Evolutionary conservation across 768 basidiomycete species (phyloP).

Genomic region (Amyloporia xantha): DNA sequence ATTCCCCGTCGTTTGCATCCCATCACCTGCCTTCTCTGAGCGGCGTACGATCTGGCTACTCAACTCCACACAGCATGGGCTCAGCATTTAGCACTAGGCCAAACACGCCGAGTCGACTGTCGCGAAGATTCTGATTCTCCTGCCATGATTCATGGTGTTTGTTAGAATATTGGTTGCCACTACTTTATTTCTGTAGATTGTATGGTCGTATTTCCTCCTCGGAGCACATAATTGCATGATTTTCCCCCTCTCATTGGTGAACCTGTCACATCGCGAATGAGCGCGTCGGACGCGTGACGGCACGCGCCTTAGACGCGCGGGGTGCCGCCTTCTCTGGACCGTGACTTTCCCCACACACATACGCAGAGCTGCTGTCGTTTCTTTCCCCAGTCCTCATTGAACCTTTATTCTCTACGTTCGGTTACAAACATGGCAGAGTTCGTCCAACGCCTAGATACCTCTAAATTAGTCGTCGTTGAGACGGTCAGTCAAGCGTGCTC

Average conservation of each 20-base stretch:
- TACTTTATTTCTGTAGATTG: too few relatives aligned
- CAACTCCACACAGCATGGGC: slow-evolving; percentile 44
- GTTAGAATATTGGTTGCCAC: background rate
- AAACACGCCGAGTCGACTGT: slow-evolving; percentile 50
- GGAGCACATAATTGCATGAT: too few relatives aligned
- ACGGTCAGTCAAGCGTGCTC: slow-evolving; percentile 38
- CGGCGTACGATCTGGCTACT: slow-evolving; percentile 49
- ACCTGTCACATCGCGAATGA: too few relatives aligned
- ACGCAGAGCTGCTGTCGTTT: background rate
- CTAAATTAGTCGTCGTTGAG: slow-evolving; percentile 57
- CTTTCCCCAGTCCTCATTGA: background rate
- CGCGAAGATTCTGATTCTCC: slow-evolving; percentile 1
- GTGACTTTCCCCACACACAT: background rate
- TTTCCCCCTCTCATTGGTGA: too few relatives aligned
- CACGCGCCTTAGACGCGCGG: too few relatives aligned
- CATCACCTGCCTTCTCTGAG: slow-evolving; percentile 27
- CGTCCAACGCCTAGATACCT: slow-evolving; percentile 62
- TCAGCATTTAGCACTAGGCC: slow-evolving; percentile 51
- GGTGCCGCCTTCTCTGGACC: too few relatives aligned
- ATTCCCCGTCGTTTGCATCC: slow-evolving; percentile 39
- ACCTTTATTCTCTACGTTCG: too few relatives aligned
- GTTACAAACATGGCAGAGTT: slow-evolving; percentile 56
- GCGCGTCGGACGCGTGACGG: too few relatives aligned
- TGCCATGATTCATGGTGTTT: background rate
- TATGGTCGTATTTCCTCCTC: too few relatives aligned